Evolutionary conservation across 2,329 filamentous ascomycete species (phyloP), one percentile per base, ranked within the genome.

Genomic region (Arthroderma sp.): DNA sequence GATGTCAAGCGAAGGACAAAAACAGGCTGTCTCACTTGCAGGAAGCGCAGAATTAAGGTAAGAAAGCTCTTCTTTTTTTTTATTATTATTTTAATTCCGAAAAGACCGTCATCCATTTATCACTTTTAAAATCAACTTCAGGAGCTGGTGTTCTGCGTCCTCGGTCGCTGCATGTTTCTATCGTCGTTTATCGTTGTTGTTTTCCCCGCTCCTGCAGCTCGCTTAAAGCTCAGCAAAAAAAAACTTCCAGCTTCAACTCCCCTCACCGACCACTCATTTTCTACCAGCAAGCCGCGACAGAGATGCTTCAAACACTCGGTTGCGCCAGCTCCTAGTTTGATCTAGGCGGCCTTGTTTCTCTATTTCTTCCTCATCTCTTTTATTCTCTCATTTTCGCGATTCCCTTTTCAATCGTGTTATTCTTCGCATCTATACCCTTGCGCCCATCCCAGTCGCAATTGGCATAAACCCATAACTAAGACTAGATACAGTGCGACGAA

Each of bases 401-500:
- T 51, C 55, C 25, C 39, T 37, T 15, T 39, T 39, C 31, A 19
- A 43, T 17, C 41, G 25, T 37, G 43, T 43, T 57, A 44, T 55
- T 56, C 62, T n/a, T 64, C 58, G 8, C 19, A 17, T 11, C 19
- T 19, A 41, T 55, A 51, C 39, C 19, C 41, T 52, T 43, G 37
- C 54, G 44, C 47, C 21, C 19, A 31, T 37, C 15, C 38, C 7
- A 28, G 8, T 54, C 28, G 47, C 31, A 5, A 49, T 25, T 49
- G 21, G 15, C 21, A 31, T 49, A 31, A 13, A 49, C n/a, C 47
- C 23, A 33, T 51, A 33, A n/a, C 47, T 51, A 25, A 51, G 47
- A 31, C 1, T 51, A 8, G 25, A 51, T 31, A 64, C 71, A 96
- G 93, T 98, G 93, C 76, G 93, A 97, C 81, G 93, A 98, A 78